phyloP scores from a whole-genome alignment of 2,329 filamentous ascomycete species.

The Cercospora sp. region DNA sequence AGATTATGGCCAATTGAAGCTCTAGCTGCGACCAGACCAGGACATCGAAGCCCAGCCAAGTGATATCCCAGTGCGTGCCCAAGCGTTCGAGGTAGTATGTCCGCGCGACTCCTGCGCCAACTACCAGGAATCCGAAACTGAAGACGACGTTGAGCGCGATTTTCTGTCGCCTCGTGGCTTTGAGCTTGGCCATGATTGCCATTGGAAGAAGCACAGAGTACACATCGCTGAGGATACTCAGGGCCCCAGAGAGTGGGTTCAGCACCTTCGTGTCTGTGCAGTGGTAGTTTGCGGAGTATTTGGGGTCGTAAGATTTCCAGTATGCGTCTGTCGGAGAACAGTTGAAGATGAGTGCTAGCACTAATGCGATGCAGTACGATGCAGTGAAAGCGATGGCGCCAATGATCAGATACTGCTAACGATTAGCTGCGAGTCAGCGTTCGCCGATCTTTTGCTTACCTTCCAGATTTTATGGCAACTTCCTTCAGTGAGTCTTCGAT shows the following conservation, averaged over 20 bases:
- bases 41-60: conserved; percentile 27
- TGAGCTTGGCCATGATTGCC: conserved; percentile 25
- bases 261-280: conserved; percentile 11
- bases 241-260: conserved; percentile 16
- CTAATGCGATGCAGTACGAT: conserved; percentile 20
- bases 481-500: conserved; percentile 26
- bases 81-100: conserved; percentile 29
- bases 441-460: not conserved
- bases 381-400: conserved; percentile 26
- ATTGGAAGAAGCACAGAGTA: conserved; percentile 30
- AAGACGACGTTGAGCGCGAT: conserved; percentile 29
- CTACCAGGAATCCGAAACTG: conserved; percentile 27
- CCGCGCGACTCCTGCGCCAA: conserved; percentile 27
- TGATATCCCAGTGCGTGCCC: conserved; percentile 18
- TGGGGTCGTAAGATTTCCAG: conserved; percentile 22
- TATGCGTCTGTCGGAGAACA: conserved; percentile 29
- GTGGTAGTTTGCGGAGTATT: conserved; percentile 20
- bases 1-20: conserved; percentile 29
- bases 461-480: conserved; percentile 19
- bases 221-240: conserved; percentile 31
- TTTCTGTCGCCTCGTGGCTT: conserved; percentile 25
- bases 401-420: conserved; percentile 20
- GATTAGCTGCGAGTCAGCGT: not conserved
- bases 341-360: conserved; percentile 23
- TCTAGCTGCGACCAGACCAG: conserved; percentile 27